Base-by-base conservation (phyloP, 2,329 filamentous ascomycete species). In the Arachnomyces sp. region DNA sequence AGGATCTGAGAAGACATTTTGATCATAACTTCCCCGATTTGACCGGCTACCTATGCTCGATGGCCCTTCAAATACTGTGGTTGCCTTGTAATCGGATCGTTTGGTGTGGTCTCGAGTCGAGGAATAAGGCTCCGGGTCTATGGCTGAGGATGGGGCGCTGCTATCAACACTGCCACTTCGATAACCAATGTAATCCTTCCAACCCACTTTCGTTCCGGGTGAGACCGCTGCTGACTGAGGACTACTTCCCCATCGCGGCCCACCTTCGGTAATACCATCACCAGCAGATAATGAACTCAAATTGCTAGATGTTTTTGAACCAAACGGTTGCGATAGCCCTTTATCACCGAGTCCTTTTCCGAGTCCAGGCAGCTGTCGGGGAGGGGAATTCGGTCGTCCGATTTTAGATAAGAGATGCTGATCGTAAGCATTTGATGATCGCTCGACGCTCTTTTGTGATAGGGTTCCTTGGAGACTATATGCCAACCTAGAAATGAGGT, bases 21-120 rank as follows among this genome's bases (percentile, higher is more conserved):
- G 75, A 48, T 83, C 79, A 61, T 80, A 80, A 54, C 76, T 80
- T 34, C 77, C 75, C 42, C 77, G 68, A 44, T 77, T 73, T 12
- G 75, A 75, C 34, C 68, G 62, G 48, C 66, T 70, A 12, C 69
- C 63, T 31, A 74, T 49, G 45, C 71, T 73, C 21, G 66, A 63
- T 31, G 59, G 57, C 41, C 77, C 75, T 43, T 80, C 75, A 21
- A 54, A 43, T 44, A 67, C 60, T 15, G 65, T 60, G 2, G 66
- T 67, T 9, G 71, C 71, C 44, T 67, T 65, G 50, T 67, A 70
- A 30, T 65, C 66, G 45, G 72, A 72, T 16, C 71, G 68, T 46
- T 68, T 62, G 31, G 48, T 48, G 14, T 49, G 40, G 36, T 61
- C 57, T 28, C 59, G 59, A 35, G 59, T 47, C 36, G 56, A 59